These are phyloP conservation scores for Lenwebbia sp. DNA, from an alignment of 345 rosid genomes.

Conservation along the genomic window DNA sequence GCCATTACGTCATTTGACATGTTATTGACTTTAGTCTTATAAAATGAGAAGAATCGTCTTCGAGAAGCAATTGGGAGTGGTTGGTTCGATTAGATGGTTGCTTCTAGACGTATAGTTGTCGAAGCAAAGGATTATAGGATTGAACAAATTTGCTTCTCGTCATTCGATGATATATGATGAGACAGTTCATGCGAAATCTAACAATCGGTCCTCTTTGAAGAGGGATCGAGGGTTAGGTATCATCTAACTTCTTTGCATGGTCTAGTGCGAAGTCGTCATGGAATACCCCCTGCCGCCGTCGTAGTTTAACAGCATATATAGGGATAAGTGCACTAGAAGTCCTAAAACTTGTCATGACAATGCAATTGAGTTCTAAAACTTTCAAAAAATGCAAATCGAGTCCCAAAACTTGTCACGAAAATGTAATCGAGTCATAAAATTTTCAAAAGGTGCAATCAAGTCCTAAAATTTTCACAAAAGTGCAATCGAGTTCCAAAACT, in stretches of 20 bases:
- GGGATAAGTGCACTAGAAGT: too few relatives aligned
- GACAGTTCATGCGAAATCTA: too few relatives aligned
- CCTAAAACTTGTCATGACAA: too few relatives aligned
- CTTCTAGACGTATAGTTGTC: not conserved
- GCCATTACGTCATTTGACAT: not conserved
- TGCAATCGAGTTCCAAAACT: too few relatives aligned
- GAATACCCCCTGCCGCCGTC: not conserved
- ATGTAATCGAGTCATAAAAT: too few relatives aligned
- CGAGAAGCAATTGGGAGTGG: not conserved
- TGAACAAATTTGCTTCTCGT: not conserved
- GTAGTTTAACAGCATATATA: too few relatives aligned
- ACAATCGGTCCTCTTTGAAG: not conserved
- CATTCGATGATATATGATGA: not conserved
- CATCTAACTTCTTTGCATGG: not conserved
- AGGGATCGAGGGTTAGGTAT: not conserved
- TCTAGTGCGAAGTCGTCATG: accelerated
- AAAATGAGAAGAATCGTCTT: not conserved
- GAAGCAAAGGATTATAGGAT: not conserved
- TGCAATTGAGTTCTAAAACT: too few relatives aligned
- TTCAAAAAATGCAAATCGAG: too few relatives aligned
- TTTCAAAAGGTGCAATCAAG: too few relatives aligned
- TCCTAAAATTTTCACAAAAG: too few relatives aligned
- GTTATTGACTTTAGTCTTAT: not conserved
- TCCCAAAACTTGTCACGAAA: too few relatives aligned
- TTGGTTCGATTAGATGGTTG: not conserved